Conservation (phyloP, 257 asterid genomes). For the Schizonepeta tenuifolia region DNA sequence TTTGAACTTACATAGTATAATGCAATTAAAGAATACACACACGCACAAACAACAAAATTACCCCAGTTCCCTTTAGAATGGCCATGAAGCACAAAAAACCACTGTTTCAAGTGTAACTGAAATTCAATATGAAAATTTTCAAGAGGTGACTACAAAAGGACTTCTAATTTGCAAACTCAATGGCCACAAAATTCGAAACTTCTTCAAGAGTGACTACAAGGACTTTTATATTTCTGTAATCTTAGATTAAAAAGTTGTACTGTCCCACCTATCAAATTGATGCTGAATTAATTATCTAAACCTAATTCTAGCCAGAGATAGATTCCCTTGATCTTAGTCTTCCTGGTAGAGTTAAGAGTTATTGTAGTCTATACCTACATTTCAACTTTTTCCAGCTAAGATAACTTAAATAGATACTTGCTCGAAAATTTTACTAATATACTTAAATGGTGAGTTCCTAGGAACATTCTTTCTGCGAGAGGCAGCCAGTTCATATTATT, state of each 20-base stretch:
- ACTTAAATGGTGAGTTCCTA: not conserved
- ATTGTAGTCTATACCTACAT: not conserved
- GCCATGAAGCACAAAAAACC: not conserved
- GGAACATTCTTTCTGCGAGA: not conserved
- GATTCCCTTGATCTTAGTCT: not conserved
- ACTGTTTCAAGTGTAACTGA: not conserved
- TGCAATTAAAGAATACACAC: not conserved
- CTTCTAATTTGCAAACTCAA: not conserved
- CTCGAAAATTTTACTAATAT: not conserved
- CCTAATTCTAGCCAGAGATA: not conserved
- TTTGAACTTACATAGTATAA: constrained; percentile 1
- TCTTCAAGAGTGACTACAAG: not conserved
- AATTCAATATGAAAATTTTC: too few relatives aligned
- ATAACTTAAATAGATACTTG: not conserved
- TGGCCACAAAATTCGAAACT: not conserved
- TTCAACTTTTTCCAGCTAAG: not conserved
- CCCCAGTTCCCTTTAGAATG: not conserved
- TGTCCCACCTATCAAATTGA: constrained; percentile 1
- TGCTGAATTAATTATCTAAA: not conserved
- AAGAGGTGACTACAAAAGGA: not conserved
- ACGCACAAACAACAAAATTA: not conserved
- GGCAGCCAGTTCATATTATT: not conserved
- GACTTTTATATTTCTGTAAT: not conserved
- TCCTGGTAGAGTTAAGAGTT: not conserved
- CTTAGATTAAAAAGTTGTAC: not conserved